phyloP scores from a whole-genome alignment of 306 rosid species.

The Vigna hirtella region DNA sequence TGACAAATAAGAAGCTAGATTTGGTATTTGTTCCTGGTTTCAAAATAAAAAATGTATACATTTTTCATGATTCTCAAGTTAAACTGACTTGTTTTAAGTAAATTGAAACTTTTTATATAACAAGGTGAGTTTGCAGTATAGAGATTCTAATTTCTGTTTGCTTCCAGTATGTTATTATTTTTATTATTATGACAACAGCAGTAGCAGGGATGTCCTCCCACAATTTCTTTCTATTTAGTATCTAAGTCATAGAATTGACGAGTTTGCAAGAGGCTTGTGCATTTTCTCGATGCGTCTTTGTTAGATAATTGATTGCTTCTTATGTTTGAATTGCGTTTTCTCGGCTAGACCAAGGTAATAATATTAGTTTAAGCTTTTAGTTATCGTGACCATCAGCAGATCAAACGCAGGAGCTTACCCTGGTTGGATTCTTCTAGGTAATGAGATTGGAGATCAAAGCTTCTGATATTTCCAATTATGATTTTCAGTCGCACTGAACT shows the following conservation, averaged over 20 bases:
- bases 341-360: neutral
- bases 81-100: constrained; percentile 40
- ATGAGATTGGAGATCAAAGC: constrained; percentile 18
- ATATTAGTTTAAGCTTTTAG: constrained; percentile 7
- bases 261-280: constrained; percentile 35
- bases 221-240: constrained; percentile 1
- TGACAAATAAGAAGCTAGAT: constrained; percentile 35
- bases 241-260: neutral
- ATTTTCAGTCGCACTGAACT: neutral
- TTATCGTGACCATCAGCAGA: constrained; percentile 24
- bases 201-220: neutral
- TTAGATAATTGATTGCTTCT: neutral
- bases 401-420: constrained; percentile 13
- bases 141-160: constrained; percentile 39
- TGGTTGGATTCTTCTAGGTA: constrained; percentile 11
- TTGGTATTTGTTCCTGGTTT: constrained; percentile 29
- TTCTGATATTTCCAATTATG: constrained; percentile 20
- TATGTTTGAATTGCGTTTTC: constrained; percentile 4
- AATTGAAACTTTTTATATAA: constrained; percentile 32
- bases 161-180: constrained; percentile 20
- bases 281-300: neutral
- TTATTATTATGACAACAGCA: neutral
- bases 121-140: constrained; percentile 16
- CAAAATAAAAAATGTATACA: neutral
- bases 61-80: constrained; percentile 42